Base-by-base conservation (phyloP, 2,329 filamentous ascomycete species). In the Rhexocercosporidium sp. region DNA sequence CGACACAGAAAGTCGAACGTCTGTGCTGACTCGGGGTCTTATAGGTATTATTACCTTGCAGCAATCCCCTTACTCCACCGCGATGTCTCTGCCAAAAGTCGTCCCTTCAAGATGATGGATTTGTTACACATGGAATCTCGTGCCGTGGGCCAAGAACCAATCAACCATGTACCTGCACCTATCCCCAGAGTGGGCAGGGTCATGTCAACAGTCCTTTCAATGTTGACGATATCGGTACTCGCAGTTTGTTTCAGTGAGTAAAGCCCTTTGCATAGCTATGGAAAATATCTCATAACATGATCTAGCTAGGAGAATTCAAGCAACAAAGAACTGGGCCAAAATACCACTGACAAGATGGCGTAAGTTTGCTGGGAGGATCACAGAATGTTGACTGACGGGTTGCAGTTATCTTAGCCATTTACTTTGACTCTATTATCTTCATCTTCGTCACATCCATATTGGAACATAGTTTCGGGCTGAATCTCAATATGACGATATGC, bases 341-440 rank as follows among this genome's bases (percentile, higher is more conserved):
- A 41, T 73, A 12, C 65, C 70, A 6, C 27, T 73, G 49, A 70
- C 70, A 27, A 67, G 66, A 67, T 73, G 70, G 68, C 60, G 71
- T 70, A 60, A 29, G 69, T 69, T 18, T 3, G 51, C 25, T 37
- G 16, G 9, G 37, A 8, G 6, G 16, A 34, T 8, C 14, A 47
- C 39, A 44, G 14, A 29, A 3, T 62, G 1, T 59, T 9, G 9
- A 56, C 59, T 71, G 46, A 65, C 51, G 2, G 20, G 29, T 27
- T 11, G 37, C 25, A 73, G 71, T 73, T 3, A 68, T 70, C 22
- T 62, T 89, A 41, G 80, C 81, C 3, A 86, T 90, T 31, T 90
- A 89, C 70, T 41, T 80, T 68, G 86, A 89, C 70, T 90, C 87
- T 0, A 86, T 84, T 65, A 69, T 84, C 4, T 90, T 90, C 72